A percentile compares a stretch with the other conserved stretches of the same genome.
phyloP scores from a whole-genome alignment of 2,329 filamentous ascomycete genomes.

The Fusarium cyanostomum region DNA sequence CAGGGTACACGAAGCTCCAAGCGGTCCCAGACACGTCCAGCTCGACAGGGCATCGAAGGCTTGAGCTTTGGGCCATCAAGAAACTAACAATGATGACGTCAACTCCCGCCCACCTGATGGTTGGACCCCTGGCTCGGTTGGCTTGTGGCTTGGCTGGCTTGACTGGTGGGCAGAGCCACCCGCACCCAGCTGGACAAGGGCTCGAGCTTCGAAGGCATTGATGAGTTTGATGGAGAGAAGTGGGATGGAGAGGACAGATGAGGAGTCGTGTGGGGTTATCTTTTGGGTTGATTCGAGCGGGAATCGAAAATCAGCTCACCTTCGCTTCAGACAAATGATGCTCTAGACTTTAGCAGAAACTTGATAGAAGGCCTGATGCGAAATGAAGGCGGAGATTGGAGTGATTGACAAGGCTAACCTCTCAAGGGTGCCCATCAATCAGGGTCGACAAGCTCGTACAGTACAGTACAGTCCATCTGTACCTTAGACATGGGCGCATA shows the following conservation, averaged over 20 bases:
- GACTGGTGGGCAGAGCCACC: slow-evolving; percentile 29
- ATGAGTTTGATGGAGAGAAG: slow-evolving; percentile 19
- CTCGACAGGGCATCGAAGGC: slow-evolving; percentile 25
- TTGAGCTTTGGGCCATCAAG: slow-evolving; percentile 20
- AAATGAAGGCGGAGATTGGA: slow-evolving; percentile 5
- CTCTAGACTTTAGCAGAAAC: slow-evolving; percentile 22
- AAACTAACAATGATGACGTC: slow-evolving; percentile 40
- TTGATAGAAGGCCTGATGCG: slow-evolving; percentile 20
- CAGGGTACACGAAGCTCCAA: neutral
- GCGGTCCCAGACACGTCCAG: slow-evolving; percentile 21
- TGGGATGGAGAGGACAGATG: slow-evolving; percentile 15
- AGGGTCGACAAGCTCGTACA: neutral
- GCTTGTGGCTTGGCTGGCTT: slow-evolving; percentile 37
- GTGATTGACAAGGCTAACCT: neutral
- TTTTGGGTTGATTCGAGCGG: neutral
- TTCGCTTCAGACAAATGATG: slow-evolving; percentile 3
- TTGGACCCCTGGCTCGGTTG: slow-evolving; percentile 28
- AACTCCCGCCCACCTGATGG: slow-evolving; percentile 25
- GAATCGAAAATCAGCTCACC: slow-evolving; percentile 10
- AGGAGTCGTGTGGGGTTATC: slow-evolving; percentile 18
- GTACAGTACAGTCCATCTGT: slow-evolving; percentile 4
- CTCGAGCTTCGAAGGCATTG: neutral
- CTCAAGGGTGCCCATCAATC: neutral
- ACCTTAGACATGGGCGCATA: slow-evolving; percentile 26
- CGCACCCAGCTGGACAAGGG: slow-evolving; percentile 41